Conservation (phyloP, 768 basidiomycete genomes). For the Calocera viscosa region DNA sequence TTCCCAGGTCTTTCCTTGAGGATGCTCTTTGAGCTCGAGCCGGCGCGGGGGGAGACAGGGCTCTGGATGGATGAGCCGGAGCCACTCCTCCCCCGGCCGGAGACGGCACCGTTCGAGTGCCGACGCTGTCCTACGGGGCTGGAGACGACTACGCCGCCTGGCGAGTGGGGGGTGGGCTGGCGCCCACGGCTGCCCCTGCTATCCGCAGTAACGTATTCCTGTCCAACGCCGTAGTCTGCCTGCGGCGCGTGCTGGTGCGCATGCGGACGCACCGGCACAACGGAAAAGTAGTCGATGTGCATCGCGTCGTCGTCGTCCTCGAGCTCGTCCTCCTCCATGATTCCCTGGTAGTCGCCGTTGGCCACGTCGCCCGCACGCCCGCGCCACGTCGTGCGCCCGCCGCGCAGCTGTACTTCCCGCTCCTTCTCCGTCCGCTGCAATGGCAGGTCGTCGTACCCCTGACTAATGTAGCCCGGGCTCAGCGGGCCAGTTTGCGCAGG, state of each 20-base stretch:
- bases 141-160: not conserved
- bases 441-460: constrained; percentile 3
- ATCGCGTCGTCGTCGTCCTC: constrained; percentile 8
- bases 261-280: not conserved
- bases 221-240: constrained; percentile 1
- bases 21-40: not conserved
- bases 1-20: not conserved
- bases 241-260: not conserved
- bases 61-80: not conserved
- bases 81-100: not conserved
- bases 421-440: not conserved
- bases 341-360: not conserved
- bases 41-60: not conserved
- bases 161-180: not conserved
- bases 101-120: constrained; percentile 5
- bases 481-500: not conserved
- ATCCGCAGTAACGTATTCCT: not conserved
- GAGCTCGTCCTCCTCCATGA: not conserved
- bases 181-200: not conserved
- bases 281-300: constrained; percentile 1
- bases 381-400: constrained; percentile 1
- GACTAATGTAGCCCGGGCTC: not conserved
- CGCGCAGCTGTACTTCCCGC: not conserved
- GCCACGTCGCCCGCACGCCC: not conserved
- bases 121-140: not conserved